Percentiles rank a stretch among this genome's conserved stretches.
phyloP scores from a whole-genome alignment of 768 basidiomycete genomes.

The Pholiota conissans region DNA sequence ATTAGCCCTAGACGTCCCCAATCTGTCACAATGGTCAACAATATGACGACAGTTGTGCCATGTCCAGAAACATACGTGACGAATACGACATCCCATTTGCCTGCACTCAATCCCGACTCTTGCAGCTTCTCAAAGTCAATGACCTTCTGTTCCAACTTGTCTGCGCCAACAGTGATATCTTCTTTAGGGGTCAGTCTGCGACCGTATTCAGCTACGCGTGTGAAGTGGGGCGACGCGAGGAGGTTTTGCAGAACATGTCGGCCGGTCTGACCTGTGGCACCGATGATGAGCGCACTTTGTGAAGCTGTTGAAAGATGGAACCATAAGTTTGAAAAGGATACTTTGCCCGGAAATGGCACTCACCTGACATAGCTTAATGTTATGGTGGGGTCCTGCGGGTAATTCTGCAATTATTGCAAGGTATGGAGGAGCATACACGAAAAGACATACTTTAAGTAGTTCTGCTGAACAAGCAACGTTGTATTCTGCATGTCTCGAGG shows the following conservation, averaged over 20 bases:
- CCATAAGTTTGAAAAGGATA: too few species aligned
- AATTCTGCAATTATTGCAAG: neutral
- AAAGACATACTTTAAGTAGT: neutral
- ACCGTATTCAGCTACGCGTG: constrained; percentile 69
- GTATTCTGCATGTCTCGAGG: too few species aligned
- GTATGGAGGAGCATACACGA: neutral
- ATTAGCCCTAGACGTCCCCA: constrained; percentile 62
- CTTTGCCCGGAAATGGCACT: neutral
- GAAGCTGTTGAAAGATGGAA: constrained; percentile 14
- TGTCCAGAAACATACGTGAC: constrained; percentile 57
- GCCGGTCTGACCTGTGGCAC: constrained; percentile 74
- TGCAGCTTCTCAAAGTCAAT: constrained; percentile 71
- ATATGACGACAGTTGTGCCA: too few species aligned
- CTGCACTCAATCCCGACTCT: constrained; percentile 47
- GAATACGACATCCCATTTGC: constrained; percentile 75
- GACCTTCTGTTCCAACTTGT: constrained; percentile 67
- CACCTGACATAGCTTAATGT: neutral
- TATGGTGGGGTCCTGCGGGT: neutral
- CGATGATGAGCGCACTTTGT: constrained; percentile 69
- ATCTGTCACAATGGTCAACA: constrained; percentile 30
- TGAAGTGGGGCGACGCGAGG: constrained; percentile 53
- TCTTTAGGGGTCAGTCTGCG: constrained; percentile 54
- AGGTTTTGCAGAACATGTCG: constrained; percentile 60
- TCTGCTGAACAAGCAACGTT: neutral
- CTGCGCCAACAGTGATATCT: constrained; percentile 37